These are phyloP conservation scores for Alternaria dauci DNA, from an alignment of 2,329 filamentous ascomycete species.

Conservation along the genomic window DNA sequence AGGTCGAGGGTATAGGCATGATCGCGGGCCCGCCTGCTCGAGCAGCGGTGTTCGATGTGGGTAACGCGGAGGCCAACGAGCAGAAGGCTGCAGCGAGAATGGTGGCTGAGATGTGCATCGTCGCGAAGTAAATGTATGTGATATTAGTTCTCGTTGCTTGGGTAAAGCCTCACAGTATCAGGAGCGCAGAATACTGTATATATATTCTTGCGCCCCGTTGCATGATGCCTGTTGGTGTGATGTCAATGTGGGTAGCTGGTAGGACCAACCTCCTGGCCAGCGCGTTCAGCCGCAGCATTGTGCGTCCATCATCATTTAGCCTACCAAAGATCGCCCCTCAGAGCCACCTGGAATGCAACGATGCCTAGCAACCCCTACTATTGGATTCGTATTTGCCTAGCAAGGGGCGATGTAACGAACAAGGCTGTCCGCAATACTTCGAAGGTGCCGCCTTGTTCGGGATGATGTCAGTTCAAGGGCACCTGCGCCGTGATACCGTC, in stretches of 20 bases:
- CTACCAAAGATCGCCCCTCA: constrained; percentile 4
- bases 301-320: constrained; percentile 14
- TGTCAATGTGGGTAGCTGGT: constrained; percentile 11
- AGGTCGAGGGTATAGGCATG: constrained; percentile 47
- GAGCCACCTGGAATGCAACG: constrained; percentile 10
- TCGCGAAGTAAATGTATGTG: not conserved
- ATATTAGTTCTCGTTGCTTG: not conserved
- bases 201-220: constrained; percentile 1
- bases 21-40: constrained; percentile 49
- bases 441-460: constrained; percentile 5
- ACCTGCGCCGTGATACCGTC: not conserved
- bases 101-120: constrained; percentile 10
- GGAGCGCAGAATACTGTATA: constrained; percentile 3
- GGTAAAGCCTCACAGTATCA: not conserved
- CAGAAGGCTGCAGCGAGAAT: constrained; percentile 4
- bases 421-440: constrained; percentile 1
- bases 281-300: constrained; percentile 24
- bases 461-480: constrained; percentile 19
- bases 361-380: constrained; percentile 2
- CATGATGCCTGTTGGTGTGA: constrained; percentile 7
- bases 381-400: constrained; percentile 2
- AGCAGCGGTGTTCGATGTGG: constrained; percentile 4
- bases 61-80: constrained; percentile 14
- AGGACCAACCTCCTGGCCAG: constrained; percentile 13
- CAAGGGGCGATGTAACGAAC: constrained; percentile 10